A percentile compares a stretch with the other conserved stretches of the same genome.
Evolutionary conservation across 352 stramenopile species (phyloP).

Genomic region (Phytophthora pini): DNA sequence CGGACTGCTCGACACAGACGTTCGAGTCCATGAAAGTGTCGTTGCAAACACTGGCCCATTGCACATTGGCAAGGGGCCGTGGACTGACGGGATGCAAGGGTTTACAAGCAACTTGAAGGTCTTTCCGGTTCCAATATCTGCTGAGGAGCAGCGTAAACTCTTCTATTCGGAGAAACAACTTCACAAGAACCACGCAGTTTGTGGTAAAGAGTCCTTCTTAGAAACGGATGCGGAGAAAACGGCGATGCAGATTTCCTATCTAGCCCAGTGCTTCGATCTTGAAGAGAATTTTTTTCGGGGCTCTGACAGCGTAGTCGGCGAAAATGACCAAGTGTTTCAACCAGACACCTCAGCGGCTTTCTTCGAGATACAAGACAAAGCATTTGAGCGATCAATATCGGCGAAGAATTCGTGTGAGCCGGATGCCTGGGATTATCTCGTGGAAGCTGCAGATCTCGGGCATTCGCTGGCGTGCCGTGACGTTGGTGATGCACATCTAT

Average conservation of each 20-base stretch:
- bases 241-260: conserved; percentile 48
- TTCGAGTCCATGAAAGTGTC: conserved; percentile 52
- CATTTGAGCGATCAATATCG: conserved; percentile 20
- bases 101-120: conserved; percentile 69
- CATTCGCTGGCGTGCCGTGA: conserved; percentile 34
- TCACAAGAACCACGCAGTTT: conserved; percentile 35
- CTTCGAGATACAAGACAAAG: conserved; percentile 4
- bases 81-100: conserved; percentile 66
- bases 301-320: not conserved
- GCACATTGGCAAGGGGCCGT: conserved; percentile 72
- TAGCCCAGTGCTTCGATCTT: conserved; percentile 37
- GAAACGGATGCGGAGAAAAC: not conserved
- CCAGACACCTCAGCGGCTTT: conserved; percentile 9
- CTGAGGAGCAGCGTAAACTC: conserved; percentile 31
- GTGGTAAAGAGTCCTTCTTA: not conserved
- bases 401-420: conserved; percentile 26
- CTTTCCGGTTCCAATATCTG: conserved; percentile 39
- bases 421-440: conserved; percentile 36
- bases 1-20: conserved; percentile 55
- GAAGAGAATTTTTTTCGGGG: not conserved
- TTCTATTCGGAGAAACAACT: conserved; percentile 34
- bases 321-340: not conserved
- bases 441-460: conserved; percentile 46
- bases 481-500: conserved; percentile 47
- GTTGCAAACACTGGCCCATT: conserved; percentile 64